Base-by-base conservation (phyloP, 768 basidiomycete genomes). In the Leccinum boreale region DNA sequence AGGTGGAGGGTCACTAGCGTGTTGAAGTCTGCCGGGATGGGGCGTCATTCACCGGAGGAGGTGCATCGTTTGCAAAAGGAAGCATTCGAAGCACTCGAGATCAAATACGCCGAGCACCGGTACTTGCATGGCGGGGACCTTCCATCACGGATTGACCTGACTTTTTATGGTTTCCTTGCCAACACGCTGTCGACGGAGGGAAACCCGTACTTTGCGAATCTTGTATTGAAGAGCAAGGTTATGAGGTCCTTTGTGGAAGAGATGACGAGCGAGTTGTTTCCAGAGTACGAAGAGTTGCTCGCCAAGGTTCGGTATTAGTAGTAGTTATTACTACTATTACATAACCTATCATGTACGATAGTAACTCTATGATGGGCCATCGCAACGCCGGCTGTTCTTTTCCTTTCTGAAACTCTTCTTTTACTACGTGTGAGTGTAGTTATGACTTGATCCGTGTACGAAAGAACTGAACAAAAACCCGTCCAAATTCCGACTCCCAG, bases 41-140 rank as follows among this genome's bases (percentile, higher is more conserved):
- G 74, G 36, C 63, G 73, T 4, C 72, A 75, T 54, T 66, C 70
- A n/a, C 58, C 49, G n/a, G 73, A 69, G 48, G 72, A 73, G 39
- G 69, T 69, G 42, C 63, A 71, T 14, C 55, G 62, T 36, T 54
- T 73, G 53, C 63, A 73, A 52, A 66, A 55, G 52, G 72, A 73
- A 56, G 69, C 59, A 0, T 59, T 74, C 9, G 70, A 68, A 2
- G 74, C 64, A 0, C 69, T 73, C 47, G 72, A 70, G 42, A 56
- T 52, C 54, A 69, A 67, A 44, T 65, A 72, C n/a, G 28, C 60
- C 8, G 63, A 42, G 19, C 65, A 35, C 61, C 60, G 60, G 50
- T 70, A 63, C 50, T 61, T 73, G 24, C 73, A 73, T 17, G 70
- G 57, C 3, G 63, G 58, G 4, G 62, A 39, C 14, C 17, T 51